These are phyloP conservation scores for Penicillium egyptiacum DNA, from an alignment of 495 filamentous ascomycete genomes.

Conservation along the genomic window DNA sequence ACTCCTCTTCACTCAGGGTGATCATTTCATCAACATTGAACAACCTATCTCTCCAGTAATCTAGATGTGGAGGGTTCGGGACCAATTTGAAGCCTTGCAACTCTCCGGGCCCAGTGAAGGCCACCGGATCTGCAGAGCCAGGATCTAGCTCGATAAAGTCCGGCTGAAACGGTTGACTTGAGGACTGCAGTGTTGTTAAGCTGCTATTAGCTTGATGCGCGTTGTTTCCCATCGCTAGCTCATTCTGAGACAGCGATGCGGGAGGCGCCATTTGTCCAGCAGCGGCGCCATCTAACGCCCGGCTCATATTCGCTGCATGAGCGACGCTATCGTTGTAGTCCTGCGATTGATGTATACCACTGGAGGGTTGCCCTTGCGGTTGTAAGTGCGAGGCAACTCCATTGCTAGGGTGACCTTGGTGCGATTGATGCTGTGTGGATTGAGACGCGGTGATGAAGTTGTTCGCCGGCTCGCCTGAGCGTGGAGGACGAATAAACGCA, in stretches of 20 bases:
- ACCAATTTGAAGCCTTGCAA: slow-evolving; percentile 60
- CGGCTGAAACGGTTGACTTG: slow-evolving; percentile 14
- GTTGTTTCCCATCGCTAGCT: slow-evolving; percentile 14
- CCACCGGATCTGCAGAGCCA: slow-evolving; percentile 10
- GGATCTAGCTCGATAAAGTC: slow-evolving; percentile 13
- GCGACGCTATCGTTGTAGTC: slow-evolving; percentile 1
- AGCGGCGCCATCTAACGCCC: slow-evolving; percentile 18
- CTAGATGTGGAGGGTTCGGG: slow-evolving; percentile 66
- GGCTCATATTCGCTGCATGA: slow-evolving; percentile 9
- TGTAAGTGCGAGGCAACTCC: slow-evolving; percentile 5
- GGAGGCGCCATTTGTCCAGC: slow-evolving; percentile 3
- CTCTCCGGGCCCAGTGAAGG: slow-evolving; percentile 39
- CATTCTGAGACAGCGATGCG: slow-evolving; percentile 1
- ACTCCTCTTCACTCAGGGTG: slow-evolving; percentile 77
- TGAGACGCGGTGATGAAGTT: slow-evolving; percentile 28
- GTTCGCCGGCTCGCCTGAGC: slow-evolving; percentile 11
- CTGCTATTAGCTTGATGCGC: slow-evolving; percentile 14
- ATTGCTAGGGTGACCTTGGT: not conserved
- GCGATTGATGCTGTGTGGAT: slow-evolving; percentile 23
- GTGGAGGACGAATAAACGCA: slow-evolving; percentile 16
- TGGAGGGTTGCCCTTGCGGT: slow-evolving; percentile 1
- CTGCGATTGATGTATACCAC: slow-evolving; percentile 5
- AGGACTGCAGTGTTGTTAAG: slow-evolving; percentile 17
- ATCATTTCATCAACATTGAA: slow-evolving; percentile 78
- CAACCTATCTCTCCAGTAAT: slow-evolving; percentile 70